Evolutionary conservation across 2,329 filamentous ascomycete genomes (phyloP).

Genomic region (Pseudocercospora fijiensis): DNA sequence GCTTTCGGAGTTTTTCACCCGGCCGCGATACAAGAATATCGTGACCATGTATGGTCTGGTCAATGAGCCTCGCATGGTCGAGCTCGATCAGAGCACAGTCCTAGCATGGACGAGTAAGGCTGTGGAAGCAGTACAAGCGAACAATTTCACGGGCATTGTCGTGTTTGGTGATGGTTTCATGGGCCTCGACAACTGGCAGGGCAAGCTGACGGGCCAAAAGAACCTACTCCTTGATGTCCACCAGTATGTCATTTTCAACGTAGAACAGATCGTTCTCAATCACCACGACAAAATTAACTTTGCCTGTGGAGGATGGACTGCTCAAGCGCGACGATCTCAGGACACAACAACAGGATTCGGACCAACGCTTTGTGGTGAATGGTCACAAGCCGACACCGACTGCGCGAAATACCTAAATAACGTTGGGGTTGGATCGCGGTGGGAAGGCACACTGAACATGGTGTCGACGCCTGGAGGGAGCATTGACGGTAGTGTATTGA

Average conservation of each 20-base stretch:
- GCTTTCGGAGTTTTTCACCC: conserved; percentile 87
- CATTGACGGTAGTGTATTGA: conserved; percentile 59
- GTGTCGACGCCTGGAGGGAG: conserved; percentile 51
- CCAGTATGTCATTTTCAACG: conserved; percentile 98
- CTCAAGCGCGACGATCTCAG: conserved; percentile 72
- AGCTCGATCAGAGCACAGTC: conserved; percentile 64
- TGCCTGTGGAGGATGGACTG: conserved; percentile 82
- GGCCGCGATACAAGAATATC: conserved; percentile 88
- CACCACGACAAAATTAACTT: conserved; percentile 84
- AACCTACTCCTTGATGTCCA: conserved; percentile 90
- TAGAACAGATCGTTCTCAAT: conserved; percentile 74
- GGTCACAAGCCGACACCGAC: conserved; percentile 96
- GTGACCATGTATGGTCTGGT: conserved; percentile 89
- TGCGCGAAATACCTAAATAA: conserved; percentile 86
- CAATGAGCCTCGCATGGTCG: conserved; percentile 86
- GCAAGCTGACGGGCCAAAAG: conserved; percentile 68
- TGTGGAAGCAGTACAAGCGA: conserved; percentile 68
- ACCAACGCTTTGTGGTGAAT: conserved; percentile 92
- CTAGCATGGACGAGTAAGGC: conserved; percentile 76
- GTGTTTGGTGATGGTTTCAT: conserved; percentile 95
- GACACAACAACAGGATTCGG: conserved; percentile 78
- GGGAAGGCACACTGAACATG: conserved; percentile 81
- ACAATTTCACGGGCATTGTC: conserved; percentile 70
- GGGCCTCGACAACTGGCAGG: conserved; percentile 87
- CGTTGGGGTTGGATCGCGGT: conserved; percentile 81